Base-by-base conservation (phyloP, 2,329 filamentous ascomycete species). In the Xylariomycetidae sp. region DNA sequence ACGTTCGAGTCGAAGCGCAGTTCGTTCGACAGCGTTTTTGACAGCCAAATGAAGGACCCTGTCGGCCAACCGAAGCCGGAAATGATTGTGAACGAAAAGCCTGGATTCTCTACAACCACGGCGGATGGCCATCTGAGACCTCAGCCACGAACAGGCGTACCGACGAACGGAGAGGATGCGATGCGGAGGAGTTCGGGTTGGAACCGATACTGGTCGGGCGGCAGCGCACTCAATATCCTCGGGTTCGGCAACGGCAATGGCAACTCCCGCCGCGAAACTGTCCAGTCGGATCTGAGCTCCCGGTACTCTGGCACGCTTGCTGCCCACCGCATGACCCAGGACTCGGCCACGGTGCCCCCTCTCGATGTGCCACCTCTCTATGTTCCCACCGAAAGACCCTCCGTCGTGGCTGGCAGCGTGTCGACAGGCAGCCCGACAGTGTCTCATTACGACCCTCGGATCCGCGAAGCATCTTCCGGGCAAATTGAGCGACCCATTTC, bases 131-230 rank as follows among this genome's bases (percentile, higher is more conserved):
- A n/a, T n/a, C n/a, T n/a, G n/a, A n/a, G n/a, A n/a, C 38, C 51
- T 16, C 49, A 50, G 23, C 63, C 62, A 37, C 63, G 58, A 35
- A 52, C 54, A 25, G 42, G 55, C 50, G 40, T 54, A 40, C 38
- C 61, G 35, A 39, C 49, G 40, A 42, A 59, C 28, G 44, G 48
- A 32, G 53, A 69, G 31, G 68, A 64, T 30, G 60, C 59, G 27
- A 61, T 65, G 14, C 68, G 77, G 35, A 69, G 76, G 50, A 85
- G 79, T 47, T 85, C 81, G 4, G 81, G 81, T 29, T 87, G 82
- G 82, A 85, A 85, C 56, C 67, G 76, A 33, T 87, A 86, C 59
- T 87, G 83, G 74, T 84, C 81, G 10, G 81, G 80, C 31, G 82
- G 82, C 33, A 83, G 80, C 44, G 73, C 79, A 6, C 60, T 81